Conservation (phyloP, 2,329 filamentous ascomycete genomes). For the Trichophyton equinum region DNA sequence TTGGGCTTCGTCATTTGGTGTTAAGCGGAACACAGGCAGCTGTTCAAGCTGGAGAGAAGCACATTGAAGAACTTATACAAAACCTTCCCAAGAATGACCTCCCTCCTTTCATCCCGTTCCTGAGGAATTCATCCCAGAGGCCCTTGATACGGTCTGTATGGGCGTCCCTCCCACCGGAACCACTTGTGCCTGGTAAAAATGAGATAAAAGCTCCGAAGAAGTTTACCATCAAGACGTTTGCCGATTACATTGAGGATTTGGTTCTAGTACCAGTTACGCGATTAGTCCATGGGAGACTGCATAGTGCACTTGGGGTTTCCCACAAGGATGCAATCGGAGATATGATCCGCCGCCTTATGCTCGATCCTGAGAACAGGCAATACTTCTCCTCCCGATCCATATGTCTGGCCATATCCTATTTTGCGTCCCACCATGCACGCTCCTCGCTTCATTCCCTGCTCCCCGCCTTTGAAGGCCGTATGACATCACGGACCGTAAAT, state of each 20-base stretch:
- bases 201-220: neutral
- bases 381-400: slow-evolving; percentile 31
- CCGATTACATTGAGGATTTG: slow-evolving; percentile 29
- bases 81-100: neutral
- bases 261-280: slow-evolving; percentile 14
- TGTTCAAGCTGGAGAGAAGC: slow-evolving; percentile 21
- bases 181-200: neutral
- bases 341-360: slow-evolving; percentile 24
- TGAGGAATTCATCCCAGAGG: neutral
- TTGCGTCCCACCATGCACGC: slow-evolving; percentile 25
- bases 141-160: slow-evolving; percentile 9
- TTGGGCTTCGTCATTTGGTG: slow-evolving; percentile 24
- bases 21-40: slow-evolving; percentile 25
- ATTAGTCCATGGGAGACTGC: neutral
- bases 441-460: slow-evolving; percentile 24
- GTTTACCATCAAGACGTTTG: slow-evolving; percentile 26
- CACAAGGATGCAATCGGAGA: slow-evolving; percentile 12
- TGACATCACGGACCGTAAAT: slow-evolving; percentile 33
- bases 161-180: neutral
- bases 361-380: slow-evolving; percentile 18
- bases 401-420: slow-evolving; percentile 29
- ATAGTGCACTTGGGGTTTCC: slow-evolving; percentile 3
- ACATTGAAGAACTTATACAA: slow-evolving; percentile 14
- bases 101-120: neutral
- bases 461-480: slow-evolving; percentile 23